Evolutionary conservation across 768 basidiomycete genomes (phyloP).

Genomic region (Russula sp.): DNA sequence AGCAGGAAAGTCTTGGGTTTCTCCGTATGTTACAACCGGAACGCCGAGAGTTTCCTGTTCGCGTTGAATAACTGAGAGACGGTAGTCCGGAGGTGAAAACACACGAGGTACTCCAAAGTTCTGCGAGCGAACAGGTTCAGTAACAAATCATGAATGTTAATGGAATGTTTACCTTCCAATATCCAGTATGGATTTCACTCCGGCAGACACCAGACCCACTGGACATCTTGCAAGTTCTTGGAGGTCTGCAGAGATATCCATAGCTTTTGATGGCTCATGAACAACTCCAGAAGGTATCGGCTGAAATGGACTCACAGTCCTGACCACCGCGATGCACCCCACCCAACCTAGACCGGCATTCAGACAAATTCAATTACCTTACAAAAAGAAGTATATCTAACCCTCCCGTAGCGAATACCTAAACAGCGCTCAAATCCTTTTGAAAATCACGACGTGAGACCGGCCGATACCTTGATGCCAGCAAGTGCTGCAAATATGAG

Average conservation of each 20-base stretch:
- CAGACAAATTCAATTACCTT: background rate
- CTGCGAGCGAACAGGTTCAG: constrained; percentile 30
- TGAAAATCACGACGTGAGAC: constrained; percentile 12
- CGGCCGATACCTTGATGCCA: constrained; percentile 65
- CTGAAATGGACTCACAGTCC: constrained; percentile 38
- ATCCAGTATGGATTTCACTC: constrained; percentile 92
- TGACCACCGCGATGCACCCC: constrained; percentile 79
- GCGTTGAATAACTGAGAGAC: background rate
- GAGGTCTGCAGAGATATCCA: constrained; percentile 94
- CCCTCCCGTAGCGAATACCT: constrained; percentile 94
- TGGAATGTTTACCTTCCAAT: constrained; percentile 55
- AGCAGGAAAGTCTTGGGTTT: constrained; percentile 81
- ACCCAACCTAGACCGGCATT: constrained; percentile 46
- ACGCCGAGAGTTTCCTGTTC: constrained; percentile 92
- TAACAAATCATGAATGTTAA: background rate
- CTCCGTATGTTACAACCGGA: constrained; percentile 74
- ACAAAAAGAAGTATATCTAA: constrained; percentile 30
- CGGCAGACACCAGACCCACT: constrained; percentile 87
- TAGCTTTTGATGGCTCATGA: constrained; percentile 40
- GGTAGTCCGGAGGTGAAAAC: constrained; percentile 18
- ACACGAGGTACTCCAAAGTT: constrained; percentile 72
- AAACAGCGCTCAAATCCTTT: background rate
- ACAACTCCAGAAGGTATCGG: background rate
- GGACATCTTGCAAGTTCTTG: constrained; percentile 84
- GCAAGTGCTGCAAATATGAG: constrained; percentile 68